Percentiles rank a stretch among this genome's conserved stretches.
These are phyloP conservation scores for Phytophthora pinifolia DNA, from an alignment of 352 stramenopile species.

Conservation along the genomic window DNA sequence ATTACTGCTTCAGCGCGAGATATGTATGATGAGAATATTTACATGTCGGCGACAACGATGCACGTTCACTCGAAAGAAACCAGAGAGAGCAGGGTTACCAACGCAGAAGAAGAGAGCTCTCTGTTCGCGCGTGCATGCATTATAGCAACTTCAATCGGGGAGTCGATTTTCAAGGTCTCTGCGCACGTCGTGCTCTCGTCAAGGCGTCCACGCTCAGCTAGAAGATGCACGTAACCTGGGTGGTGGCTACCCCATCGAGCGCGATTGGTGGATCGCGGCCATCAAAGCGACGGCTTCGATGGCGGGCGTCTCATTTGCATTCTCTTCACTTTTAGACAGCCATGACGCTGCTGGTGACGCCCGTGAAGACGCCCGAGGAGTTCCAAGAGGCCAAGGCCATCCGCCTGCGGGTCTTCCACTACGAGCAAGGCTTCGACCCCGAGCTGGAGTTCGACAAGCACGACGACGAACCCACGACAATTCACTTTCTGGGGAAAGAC, in stretches of 20 bases:
- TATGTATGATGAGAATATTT: no score
- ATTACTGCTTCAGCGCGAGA: no score
- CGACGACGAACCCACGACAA: slow-evolving; percentile 44
- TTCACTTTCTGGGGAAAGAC: slow-evolving; percentile 61
- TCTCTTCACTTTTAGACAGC: no score
- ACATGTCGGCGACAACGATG: no score
- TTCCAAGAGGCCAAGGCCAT: slow-evolving; percentile 45
- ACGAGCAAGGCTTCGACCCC: slow-evolving; percentile 46
- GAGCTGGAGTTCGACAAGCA: slow-evolving; percentile 45
- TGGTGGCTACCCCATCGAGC: no score
- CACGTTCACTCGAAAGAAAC: no score
- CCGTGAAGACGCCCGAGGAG: slow-evolving; percentile 40
- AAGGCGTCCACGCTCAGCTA: slow-evolving; percentile 6
- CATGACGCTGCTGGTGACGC: slow-evolving; percentile 43
- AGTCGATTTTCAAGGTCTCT: no score
- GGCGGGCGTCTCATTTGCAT: not conserved
- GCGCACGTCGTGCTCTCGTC: slow-evolving; percentile 18
- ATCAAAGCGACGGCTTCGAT: slow-evolving; percentile 15
- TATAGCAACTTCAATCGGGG: no score
- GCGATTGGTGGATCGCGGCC: not conserved
- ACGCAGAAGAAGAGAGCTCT: no score
- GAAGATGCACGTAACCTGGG: no score
- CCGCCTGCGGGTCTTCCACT: slow-evolving; percentile 52
- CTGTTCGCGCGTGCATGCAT: no score
- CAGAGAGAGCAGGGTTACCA: no score